Evolutionary conservation across 345 rosid species (phyloP), one percentile per base, ranked within the genome.

Genomic region (Cardamine occulta): DNA sequence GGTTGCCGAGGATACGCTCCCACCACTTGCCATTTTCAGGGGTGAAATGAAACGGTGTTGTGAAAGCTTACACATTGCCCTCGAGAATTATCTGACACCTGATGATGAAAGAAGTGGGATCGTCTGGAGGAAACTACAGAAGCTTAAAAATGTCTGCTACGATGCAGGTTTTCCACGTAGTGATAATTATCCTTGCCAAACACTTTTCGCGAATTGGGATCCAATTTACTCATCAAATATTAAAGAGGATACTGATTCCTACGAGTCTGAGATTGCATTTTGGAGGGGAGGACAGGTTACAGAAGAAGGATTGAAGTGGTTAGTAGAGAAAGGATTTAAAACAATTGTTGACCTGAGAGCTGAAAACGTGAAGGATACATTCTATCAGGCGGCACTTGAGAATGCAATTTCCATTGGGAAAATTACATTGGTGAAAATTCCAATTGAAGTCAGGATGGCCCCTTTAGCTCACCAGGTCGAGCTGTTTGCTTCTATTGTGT

Each of bases 31-130:
- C 11, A 53, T 88, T 79, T 91, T 94, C 80, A 84, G 97, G 79
- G 76, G 86, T 74, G 98, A 91, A 84, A 91, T 94, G 98, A 94
- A 94, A 82, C 88, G 96, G 68, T 94, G 98, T 47, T 86, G 97
- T 15, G 98, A 94, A 83, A 90, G 96, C 81, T 84, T 94, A 79
- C 98, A 94, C 74, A 80, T 91, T 71, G 97, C 98, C 45, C 96
- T 94, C 61, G 90, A 91, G 85, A 84, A 88, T 55, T 88, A 85
- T 66, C 83, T 94, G 86, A 85, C 86, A n/a, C 88, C 88, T 0
- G 89, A 84, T 60, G 96, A 90, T 82, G 81, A 70, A 60, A 87
- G 87, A 70, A 88, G 87, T 77, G 78, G 83, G 31, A 72, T 84
- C 66, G 88, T 94, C 4, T 91, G 98, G 98, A 87, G 93, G 86